These are phyloP conservation scores for Globisporangium sylvaticum DNA, from an alignment of 352 stramenopile species.

Conservation along the genomic window DNA sequence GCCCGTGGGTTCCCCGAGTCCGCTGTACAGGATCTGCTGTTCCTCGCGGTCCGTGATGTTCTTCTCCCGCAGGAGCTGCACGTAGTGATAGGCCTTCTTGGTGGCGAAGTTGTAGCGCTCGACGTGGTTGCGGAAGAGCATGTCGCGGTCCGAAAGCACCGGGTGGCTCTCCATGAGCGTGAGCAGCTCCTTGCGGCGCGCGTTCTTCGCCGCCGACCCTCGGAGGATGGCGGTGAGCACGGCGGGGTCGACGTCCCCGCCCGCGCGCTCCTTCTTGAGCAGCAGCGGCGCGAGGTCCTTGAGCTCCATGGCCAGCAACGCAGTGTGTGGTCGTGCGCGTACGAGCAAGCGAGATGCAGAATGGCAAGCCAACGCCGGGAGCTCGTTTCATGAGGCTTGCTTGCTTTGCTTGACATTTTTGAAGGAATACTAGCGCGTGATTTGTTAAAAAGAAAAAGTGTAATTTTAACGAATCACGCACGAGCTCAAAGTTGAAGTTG, in stretches of 20 bases:
- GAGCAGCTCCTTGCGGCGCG: constrained; percentile 14
- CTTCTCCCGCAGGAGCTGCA: constrained; percentile 32
- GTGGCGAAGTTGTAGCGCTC: constrained; percentile 27
- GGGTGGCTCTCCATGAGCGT: constrained; percentile 23
- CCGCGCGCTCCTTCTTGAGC: constrained; percentile 19
- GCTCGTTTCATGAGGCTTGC: neutral
- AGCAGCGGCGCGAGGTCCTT: constrained; percentile 21
- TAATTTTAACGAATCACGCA: neutral
- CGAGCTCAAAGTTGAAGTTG: neutral
- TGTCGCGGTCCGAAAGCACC: constrained; percentile 41
- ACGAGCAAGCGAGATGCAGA: neutral
- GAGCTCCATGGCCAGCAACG: neutral
- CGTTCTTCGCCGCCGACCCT: constrained; percentile 11
- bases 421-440: neutral
- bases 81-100: constrained; percentile 37
- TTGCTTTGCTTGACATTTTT: neutral
- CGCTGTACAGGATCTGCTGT: constrained; percentile 34
- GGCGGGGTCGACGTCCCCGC: constrained; percentile 17
- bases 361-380: neutral
- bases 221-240: constrained; percentile 9
- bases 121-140: constrained; percentile 41
- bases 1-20: constrained; percentile 39
- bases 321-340: too few relatives aligned
- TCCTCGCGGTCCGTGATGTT: constrained; percentile 26
- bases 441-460: neutral